These are phyloP conservation scores for Mortierella sp. DNA, from an alignment of 371 early-diverging fungal genomes.

Conservation along the genomic window DNA sequence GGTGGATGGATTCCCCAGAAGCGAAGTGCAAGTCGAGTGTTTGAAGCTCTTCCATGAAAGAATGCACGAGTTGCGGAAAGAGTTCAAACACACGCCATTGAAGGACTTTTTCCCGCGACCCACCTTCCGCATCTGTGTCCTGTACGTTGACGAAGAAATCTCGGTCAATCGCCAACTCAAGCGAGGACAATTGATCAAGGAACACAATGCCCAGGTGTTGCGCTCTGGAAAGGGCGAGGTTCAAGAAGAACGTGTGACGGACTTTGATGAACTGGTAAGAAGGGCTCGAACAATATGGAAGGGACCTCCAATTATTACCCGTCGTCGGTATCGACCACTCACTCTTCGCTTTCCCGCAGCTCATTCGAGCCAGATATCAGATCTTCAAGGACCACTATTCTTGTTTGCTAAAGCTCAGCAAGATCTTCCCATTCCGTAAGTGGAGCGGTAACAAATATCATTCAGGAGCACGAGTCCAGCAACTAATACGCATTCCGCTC, in stretches of 20 bases:
- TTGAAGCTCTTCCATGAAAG: conserved; percentile 70
- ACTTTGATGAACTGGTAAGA: conserved; percentile 69
- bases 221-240: conserved; percentile 71
- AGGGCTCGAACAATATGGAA: no score
- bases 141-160: conserved; percentile 76
- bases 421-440: conserved; percentile 79
- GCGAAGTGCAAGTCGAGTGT: conserved; percentile 75
- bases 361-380: conserved; percentile 72
- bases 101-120: conserved; percentile 73
- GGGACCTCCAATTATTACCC: no score
- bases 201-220: conserved; percentile 68
- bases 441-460: not conserved
- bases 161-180: conserved; percentile 69
- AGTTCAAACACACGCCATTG: conserved; percentile 66
- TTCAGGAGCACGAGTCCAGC: no score
- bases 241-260: conserved; percentile 75
- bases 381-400: conserved; percentile 77
- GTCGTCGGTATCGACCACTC: no score
- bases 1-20: conserved; percentile 78
- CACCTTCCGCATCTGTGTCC: conserved; percentile 72
- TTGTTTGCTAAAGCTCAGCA: conserved; percentile 66
- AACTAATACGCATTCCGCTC: no score
- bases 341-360: conserved; percentile 16
- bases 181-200: conserved; percentile 67
- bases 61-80: conserved; percentile 66